Percentiles rank a stretch among this genome's conserved stretches.
phyloP scores from a whole-genome alignment of 306 rosid genomes.

The barrel medic (Medicago truncatula) region DNA sequence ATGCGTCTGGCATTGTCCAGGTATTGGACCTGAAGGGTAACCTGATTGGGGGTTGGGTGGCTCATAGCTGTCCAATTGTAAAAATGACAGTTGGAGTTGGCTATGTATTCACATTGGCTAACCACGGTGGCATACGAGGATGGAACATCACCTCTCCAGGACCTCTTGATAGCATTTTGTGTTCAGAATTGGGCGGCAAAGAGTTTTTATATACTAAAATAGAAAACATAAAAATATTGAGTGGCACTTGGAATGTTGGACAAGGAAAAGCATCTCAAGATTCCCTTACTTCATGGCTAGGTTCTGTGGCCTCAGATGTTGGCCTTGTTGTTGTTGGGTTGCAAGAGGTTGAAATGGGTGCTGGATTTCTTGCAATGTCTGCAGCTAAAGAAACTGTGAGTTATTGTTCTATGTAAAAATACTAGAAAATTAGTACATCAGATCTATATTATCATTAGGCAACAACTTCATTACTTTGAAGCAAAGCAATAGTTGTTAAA shows the following conservation, averaged over 20 bases:
- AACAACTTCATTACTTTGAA: constrained; percentile 5
- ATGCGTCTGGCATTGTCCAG: constrained; percentile 75
- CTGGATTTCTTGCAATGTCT: constrained; percentile 98
- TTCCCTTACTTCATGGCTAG: constrained; percentile 90
- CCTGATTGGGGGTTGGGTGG: constrained; percentile 83
- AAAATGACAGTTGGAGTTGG: constrained; percentile 75
- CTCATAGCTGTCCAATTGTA: constrained; percentile 80
- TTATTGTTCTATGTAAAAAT: constrained; percentile 34
- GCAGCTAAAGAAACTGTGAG: constrained; percentile 99
- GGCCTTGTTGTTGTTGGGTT: constrained; percentile 90
- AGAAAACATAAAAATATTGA: constrained; percentile 76
- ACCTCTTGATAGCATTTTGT: constrained; percentile 74
- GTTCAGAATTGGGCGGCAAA: constrained; percentile 81
- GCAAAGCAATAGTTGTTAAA: constrained; percentile 23
- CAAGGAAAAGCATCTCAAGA: constrained; percentile 95
- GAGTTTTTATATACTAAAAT: constrained; percentile 81
- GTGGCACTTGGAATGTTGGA: constrained; percentile 99
- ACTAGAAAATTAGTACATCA: constrained; percentile 18
- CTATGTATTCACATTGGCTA: constrained; percentile 79
- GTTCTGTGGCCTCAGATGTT: constrained; percentile 76
- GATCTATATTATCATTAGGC: constrained; percentile 16
- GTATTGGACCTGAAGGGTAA: constrained; percentile 84
- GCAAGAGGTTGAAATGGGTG: constrained; percentile 99
- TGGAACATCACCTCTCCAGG: constrained; percentile 92
- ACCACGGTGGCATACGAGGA: constrained; percentile 94